These are phyloP conservation scores for Saccharomyces pastorianus DNA, from an alignment of 1,139 yeast species.

Conservation along the genomic window DNA sequence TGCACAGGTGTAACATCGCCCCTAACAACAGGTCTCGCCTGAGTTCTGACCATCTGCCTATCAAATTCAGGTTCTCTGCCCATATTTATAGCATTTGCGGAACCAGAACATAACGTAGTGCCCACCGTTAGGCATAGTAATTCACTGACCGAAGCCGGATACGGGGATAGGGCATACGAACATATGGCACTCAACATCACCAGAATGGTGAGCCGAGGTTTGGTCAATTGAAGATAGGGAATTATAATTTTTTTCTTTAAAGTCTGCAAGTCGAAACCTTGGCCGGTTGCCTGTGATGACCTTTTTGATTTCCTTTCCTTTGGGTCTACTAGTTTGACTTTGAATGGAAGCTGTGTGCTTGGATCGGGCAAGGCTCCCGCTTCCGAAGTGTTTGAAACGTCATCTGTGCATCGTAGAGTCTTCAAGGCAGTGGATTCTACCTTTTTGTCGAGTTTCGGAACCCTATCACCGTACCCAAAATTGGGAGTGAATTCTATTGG, in stretches of 20 bases:
- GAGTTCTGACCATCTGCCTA: conserved; percentile 79
- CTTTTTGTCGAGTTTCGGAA: conserved; percentile 8
- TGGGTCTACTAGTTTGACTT: conserved; percentile 38
- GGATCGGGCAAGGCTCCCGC: not conserved
- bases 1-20: conserved; percentile 68
- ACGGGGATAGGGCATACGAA: conserved; percentile 87
- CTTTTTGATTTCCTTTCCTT: conserved; percentile 12
- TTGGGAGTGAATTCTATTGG: conserved; percentile 36
- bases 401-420: conserved; percentile 34
- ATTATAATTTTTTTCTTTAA: conserved; percentile 35
- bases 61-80: conserved; percentile 92
- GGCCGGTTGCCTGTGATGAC: conserved; percentile 4
- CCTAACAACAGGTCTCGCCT: conserved; percentile 82
- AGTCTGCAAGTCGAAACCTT: conserved; percentile 9
- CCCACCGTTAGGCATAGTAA: conserved; percentile 71
- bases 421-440: conserved; percentile 17
- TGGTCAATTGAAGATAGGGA: conserved; percentile 72
- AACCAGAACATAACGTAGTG: conserved; percentile 79
- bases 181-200: conserved; percentile 90
- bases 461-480: conserved; percentile 6
- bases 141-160: conserved; percentile 57
- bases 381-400: conserved; percentile 15
- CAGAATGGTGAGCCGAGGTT: conserved; percentile 82
- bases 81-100: conserved; percentile 96
- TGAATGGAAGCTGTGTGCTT: conserved; percentile 46